Conservation (phyloP, 2,329 filamentous ascomycete species). For the Blastomyces parvus region DNA sequence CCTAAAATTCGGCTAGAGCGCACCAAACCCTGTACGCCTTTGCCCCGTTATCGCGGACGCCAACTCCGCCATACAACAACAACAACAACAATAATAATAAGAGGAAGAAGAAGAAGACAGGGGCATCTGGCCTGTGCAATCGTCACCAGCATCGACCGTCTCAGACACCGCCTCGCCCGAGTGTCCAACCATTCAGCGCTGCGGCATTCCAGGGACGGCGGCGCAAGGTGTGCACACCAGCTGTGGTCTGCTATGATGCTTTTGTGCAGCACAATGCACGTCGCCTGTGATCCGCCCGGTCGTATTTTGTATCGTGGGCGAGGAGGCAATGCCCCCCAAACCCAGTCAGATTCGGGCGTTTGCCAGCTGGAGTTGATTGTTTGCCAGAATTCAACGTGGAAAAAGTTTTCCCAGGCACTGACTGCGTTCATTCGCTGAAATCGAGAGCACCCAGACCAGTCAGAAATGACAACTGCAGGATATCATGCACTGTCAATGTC, state of each 20-base stretch:
- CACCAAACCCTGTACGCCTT: not conserved
- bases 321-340: not conserved
- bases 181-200: not conserved
- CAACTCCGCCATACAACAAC: not conserved
- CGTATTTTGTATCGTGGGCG: not conserved
- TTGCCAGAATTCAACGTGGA: not conserved
- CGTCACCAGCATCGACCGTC: not conserved
- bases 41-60: not conserved
- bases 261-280: slow-evolving; percentile 2
- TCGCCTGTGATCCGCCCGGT: not conserved
- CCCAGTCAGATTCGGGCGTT: slow-evolving; percentile 5
- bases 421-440: not conserved
- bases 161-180: slow-evolving; percentile 1
- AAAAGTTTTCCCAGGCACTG: not conserved
- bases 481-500: not conserved
- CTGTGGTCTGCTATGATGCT: slow-evolving; percentile 1
- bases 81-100: too few relatives aligned
- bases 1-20: not conserved
- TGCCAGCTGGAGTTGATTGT: slow-evolving; percentile 5
- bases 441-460: not conserved
- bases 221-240: not conserved
- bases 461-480: not conserved
- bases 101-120: too few relatives aligned
- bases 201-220: not conserved
- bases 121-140: not conserved